phyloP scores from a whole-genome alignment of 805 yeast genomes.

The Zygotorulaspora chibaensis region DNA sequence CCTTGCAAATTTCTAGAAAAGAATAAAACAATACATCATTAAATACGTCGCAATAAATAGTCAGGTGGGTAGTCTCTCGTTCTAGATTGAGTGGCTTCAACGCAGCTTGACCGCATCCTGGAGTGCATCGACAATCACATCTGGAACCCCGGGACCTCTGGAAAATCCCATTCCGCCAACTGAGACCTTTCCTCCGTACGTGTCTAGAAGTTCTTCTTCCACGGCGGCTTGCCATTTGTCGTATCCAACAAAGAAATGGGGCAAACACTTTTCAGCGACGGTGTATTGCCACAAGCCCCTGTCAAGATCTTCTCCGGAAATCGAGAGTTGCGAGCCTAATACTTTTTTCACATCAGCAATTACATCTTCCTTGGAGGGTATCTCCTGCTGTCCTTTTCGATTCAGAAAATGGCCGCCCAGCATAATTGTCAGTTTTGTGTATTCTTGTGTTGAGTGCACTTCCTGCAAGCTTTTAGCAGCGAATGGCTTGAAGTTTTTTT shows the following conservation, averaged over 20 bases:
- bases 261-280: conserved; percentile 59
- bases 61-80: neutral
- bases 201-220: conserved; percentile 31
- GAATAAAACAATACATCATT: neutral
- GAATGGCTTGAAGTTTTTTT: conserved; percentile 45
- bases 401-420: conserved; percentile 72
- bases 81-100: neutral
- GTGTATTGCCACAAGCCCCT: conserved; percentile 37
- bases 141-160: conserved; percentile 85
- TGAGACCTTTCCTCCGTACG: conserved; percentile 42
- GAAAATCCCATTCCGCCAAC: conserved; percentile 80
- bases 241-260: conserved; percentile 76
- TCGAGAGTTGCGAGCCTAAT: conserved; percentile 39
- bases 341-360: conserved; percentile 36
- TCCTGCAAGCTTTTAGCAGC: conserved; percentile 15
- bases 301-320: conserved; percentile 30
- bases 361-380: conserved; percentile 18
- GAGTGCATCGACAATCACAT: conserved; percentile 64
- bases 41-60: neutral
- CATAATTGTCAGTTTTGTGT: conserved; percentile 82
- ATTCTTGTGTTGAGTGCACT: conserved; percentile 28
- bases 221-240: conserved; percentile 39
- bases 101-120: conserved; percentile 44
- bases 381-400: conserved; percentile 21
- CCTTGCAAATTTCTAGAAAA: neutral